Evolutionary conservation across 345 rosid species (phyloP).

Genomic region (Euphorbia pulcherrima): DNA sequence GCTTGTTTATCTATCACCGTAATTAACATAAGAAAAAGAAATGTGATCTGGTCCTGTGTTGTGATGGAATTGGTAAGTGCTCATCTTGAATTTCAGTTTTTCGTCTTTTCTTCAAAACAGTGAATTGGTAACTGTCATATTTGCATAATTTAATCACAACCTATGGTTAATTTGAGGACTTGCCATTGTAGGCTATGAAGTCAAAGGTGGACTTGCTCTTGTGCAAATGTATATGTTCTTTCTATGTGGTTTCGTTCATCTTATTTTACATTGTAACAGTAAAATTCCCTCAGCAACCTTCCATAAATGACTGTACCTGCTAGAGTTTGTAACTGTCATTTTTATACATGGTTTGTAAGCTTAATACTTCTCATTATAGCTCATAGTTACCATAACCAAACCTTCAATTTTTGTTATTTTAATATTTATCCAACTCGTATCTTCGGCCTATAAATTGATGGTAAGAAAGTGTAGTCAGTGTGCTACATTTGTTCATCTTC

Average conservation of each 20-base stretch:
- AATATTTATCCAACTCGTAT: background rate
- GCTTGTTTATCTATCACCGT: background rate
- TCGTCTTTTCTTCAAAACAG: background rate
- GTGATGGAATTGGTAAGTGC: background rate
- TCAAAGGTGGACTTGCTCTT: background rate
- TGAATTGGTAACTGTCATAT: background rate
- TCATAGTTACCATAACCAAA: conserved; percentile 12
- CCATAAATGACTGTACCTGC: conserved; percentile 12
- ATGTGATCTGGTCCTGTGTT: background rate
- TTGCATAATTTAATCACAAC: background rate
- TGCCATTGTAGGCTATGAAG: background rate
- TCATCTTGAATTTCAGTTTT: background rate
- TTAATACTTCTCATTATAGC: background rate
- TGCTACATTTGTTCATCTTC: background rate
- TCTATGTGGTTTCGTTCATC: background rate
- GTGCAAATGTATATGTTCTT: background rate
- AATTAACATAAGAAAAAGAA: background rate
- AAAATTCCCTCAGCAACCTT: background rate
- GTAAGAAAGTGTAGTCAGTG: background rate
- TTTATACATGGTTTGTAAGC: background rate
- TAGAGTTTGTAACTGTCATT: background rate
- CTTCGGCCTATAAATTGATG: conserved; percentile 6
- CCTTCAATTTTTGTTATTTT: background rate
- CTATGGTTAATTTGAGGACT: background rate
- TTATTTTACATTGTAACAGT: background rate